These are phyloP conservation scores for Nyssa sinensis DNA, from an alignment of 148 eudicot genomes.

Conservation along the genomic window DNA sequence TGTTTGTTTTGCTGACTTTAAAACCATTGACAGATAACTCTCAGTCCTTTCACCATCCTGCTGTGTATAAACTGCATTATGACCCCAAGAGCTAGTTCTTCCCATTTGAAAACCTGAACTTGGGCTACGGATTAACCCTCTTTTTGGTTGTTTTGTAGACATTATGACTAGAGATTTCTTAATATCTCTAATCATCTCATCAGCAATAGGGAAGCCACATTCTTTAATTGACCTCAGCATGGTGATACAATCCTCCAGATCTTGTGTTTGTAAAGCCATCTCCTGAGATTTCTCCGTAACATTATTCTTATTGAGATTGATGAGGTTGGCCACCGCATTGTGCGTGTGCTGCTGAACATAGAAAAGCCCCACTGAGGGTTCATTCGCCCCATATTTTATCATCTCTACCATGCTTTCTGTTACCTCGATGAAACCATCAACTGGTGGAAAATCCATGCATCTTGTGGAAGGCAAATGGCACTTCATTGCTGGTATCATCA, in stretches of 20 bases:
- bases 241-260: slow-evolving; percentile 73
- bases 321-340: slow-evolving; percentile 76
- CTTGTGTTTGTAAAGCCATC: slow-evolving; percentile 67
- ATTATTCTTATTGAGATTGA: slow-evolving; percentile 55
- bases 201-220: slow-evolving; percentile 65
- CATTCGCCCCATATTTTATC: slow-evolving; percentile 83
- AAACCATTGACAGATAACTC: slow-evolving; percentile 54
- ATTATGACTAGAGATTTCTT: slow-evolving; percentile 51
- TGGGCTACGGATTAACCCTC: slow-evolving; percentile 49
- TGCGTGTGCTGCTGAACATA: slow-evolving; percentile 87
- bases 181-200: slow-evolving; percentile 77
- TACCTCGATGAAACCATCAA: slow-evolving; percentile 84
- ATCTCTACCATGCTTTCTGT: slow-evolving; percentile 73
- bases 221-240: slow-evolving; percentile 82
- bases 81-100: slow-evolving; percentile 53
- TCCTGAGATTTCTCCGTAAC: slow-evolving; percentile 54
- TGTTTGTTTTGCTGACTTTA: slow-evolving; percentile 60
- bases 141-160: slow-evolving; percentile 55
- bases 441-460: slow-evolving; percentile 77
- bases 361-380: slow-evolving; percentile 92
- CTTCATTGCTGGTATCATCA: slow-evolving; percentile 39
- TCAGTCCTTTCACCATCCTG: slow-evolving; percentile 30
- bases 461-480: slow-evolving; percentile 37
- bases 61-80: slow-evolving; percentile 24
- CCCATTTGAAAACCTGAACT: slow-evolving; percentile 45